Conservation (phyloP, 495 filamentous ascomycete species). For the Aspergillus bridgeri region DNA sequence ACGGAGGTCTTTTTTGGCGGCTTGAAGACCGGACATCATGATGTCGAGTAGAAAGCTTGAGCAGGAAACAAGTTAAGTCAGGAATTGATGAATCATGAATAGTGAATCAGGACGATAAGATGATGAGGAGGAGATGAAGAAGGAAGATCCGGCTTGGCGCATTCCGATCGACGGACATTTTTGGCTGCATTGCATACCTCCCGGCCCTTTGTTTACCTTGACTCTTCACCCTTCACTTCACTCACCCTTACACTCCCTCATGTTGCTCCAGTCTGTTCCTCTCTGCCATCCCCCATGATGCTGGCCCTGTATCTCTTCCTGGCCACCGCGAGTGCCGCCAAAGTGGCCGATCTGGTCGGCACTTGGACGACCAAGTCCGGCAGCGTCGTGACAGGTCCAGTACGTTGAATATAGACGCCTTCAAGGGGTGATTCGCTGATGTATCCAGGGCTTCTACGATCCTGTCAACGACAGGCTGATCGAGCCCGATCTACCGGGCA, state of each 20-base stretch:
- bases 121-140: conserved; percentile 1
- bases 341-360: conserved; percentile 54
- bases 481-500: conserved; percentile 69
- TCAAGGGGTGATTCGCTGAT: too few species aligned
- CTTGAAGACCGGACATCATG: conserved; percentile 51
- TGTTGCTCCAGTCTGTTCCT: neutral
- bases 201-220: too few species aligned
- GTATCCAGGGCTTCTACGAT: conserved; percentile 66
- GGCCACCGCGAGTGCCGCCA: conserved; percentile 30
- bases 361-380: conserved; percentile 78
- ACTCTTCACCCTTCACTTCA: too few species aligned
- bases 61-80: too few species aligned
- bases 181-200: conserved; percentile 4
- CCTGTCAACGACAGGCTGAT: conserved; percentile 63
- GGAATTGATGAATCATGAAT: neutral
- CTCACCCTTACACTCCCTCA: too few species aligned
- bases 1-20: conserved; percentile 72
- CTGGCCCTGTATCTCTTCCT: conserved; percentile 18
- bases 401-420: conserved; percentile 39
- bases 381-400: conserved; percentile 69
- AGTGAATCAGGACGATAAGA: too few species aligned
- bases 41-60: neutral
- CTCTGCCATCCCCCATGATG: conserved; percentile 12
- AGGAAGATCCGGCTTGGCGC: conserved; percentile 8
- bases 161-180: conserved; percentile 2